Conservation (phyloP, 2,329 filamentous ascomycete species). For the Aspergillus costaricaensis region DNA sequence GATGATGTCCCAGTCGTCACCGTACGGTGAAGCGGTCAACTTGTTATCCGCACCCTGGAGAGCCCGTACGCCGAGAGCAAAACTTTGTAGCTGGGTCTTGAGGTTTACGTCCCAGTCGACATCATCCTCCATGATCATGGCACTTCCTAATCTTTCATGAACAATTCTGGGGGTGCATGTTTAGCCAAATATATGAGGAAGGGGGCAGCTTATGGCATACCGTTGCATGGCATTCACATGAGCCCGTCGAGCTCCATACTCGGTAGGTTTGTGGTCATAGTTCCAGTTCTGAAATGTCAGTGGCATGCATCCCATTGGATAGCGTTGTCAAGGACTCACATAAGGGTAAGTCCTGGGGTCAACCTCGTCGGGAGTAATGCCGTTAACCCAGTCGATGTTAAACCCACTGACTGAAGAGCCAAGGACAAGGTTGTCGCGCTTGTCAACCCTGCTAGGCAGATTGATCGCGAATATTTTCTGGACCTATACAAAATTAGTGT, state of each 20-base stretch:
- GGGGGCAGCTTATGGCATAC: slow-evolving; percentile 9
- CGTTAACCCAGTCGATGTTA: slow-evolving; percentile 22
- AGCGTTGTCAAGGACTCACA: slow-evolving; percentile 5
- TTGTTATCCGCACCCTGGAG: slow-evolving; percentile 3
- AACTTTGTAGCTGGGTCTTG: slow-evolving; percentile 18
- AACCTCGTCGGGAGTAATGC: slow-evolving; percentile 19
- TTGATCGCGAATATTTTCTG: slow-evolving; percentile 25
- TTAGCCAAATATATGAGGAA: not conserved
- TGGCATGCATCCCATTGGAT: not conserved
- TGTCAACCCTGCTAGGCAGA: slow-evolving; percentile 22
- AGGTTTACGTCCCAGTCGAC: slow-evolving; percentile 19
- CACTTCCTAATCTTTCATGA: slow-evolving; percentile 16
- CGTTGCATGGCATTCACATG: slow-evolving; percentile 24
- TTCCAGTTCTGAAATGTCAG: slow-evolving; percentile 22
- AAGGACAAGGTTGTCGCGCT: slow-evolving; percentile 25
- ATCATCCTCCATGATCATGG: slow-evolving; percentile 23
- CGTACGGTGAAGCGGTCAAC: slow-evolving; percentile 12
- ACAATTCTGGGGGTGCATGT: slow-evolving; percentile 13
- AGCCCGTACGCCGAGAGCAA: slow-evolving; percentile 13
- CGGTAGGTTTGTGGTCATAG: slow-evolving; percentile 15
- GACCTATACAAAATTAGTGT: slow-evolving; percentile 13
- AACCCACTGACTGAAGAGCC: slow-evolving; percentile 23
- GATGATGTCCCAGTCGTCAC: slow-evolving; percentile 25
- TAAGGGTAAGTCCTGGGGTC: slow-evolving; percentile 23
- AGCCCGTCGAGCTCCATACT: slow-evolving; percentile 24